Percentiles rank a stretch among this genome's conserved stretches.
phyloP scores from a whole-genome alignment of 495 filamentous ascomycete genomes.

The Cercophora scortea region DNA sequence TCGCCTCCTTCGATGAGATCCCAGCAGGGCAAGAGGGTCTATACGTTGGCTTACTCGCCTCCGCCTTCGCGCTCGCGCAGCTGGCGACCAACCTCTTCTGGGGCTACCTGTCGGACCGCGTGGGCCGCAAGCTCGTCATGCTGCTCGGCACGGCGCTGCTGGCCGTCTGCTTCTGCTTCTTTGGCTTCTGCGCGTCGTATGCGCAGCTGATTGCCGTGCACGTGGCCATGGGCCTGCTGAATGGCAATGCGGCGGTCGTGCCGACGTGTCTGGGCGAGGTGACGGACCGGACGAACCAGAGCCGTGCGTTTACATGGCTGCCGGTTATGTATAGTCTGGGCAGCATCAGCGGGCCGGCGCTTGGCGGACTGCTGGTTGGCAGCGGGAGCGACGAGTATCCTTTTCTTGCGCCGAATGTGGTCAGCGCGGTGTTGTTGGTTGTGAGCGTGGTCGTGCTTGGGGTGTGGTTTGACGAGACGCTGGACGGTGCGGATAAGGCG shows the following conservation, averaged over 20 bases:
- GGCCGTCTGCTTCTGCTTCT: constrained; percentile 70
- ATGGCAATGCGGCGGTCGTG: constrained; percentile 81
- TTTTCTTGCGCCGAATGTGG: constrained; percentile 76
- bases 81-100: constrained; percentile 88
- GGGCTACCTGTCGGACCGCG: constrained; percentile 82
- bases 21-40: constrained; percentile 62
- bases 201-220: constrained; percentile 81
- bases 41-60: constrained; percentile 85
- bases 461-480: constrained; percentile 81
- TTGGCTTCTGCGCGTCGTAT: constrained; percentile 79
- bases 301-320: constrained; percentile 81
- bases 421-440: constrained; percentile 61
- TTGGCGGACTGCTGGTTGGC: constrained; percentile 78
- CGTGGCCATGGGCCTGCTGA: constrained; percentile 81
- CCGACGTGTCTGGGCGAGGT: constrained; percentile 92
- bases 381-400: constrained; percentile 50
- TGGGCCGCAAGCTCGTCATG: constrained; percentile 91
- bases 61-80: constrained; percentile 85
- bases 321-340: constrained; percentile 91
- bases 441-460: constrained; percentile 65
- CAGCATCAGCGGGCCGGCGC: constrained; percentile 80
- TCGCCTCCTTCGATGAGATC: constrained; percentile 75
- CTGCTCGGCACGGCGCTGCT: constrained; percentile 78
- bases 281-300: constrained; percentile 91
- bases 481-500: constrained; percentile 54